phyloP scores from a whole-genome alignment of 1,139 yeast species.

The Saccharomyces hybrid region DNA sequence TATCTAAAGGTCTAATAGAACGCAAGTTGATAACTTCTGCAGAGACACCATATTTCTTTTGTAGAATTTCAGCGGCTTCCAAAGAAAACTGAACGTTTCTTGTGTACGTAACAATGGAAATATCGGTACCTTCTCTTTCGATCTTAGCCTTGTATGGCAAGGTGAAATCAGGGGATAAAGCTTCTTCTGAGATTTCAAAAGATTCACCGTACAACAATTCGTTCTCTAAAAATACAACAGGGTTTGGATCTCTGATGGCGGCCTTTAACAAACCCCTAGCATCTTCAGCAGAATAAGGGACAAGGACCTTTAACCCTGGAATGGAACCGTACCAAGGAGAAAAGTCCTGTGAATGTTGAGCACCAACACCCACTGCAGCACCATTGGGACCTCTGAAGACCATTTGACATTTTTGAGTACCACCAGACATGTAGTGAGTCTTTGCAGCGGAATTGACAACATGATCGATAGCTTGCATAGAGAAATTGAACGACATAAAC shows the following conservation, averaged over 20 bases:
- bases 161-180: slow-evolving; percentile 76
- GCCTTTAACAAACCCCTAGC: slow-evolving; percentile 94
- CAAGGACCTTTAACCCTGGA: slow-evolving; percentile 94
- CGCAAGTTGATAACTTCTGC: slow-evolving; percentile 95
- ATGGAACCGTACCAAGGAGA: slow-evolving; percentile 97
- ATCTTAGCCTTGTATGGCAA: slow-evolving; percentile 92
- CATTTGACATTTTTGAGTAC: slow-evolving; percentile 93
- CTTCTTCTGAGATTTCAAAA: slow-evolving; percentile 86
- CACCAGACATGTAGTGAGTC: slow-evolving; percentile 98
- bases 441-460: slow-evolving; percentile 97
- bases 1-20: slow-evolving; percentile 93
- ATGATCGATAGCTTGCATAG: slow-evolving; percentile 99
- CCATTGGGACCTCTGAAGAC: slow-evolving; percentile 99
- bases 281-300: slow-evolving; percentile 95
- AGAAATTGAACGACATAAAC: slow-evolving; percentile 98
- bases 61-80: slow-evolving; percentile 82
- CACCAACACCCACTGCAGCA: slow-evolving; percentile 99
- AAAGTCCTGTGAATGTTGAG: slow-evolving; percentile 98
- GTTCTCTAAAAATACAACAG: slow-evolving; percentile 91
- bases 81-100: slow-evolving; percentile 82
- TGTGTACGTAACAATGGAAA: slow-evolving; percentile 84
- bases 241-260: slow-evolving; percentile 97
- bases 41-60: slow-evolving; percentile 75
- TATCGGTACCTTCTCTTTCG: slow-evolving; percentile 86
- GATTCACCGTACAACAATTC: slow-evolving; percentile 91